phyloP scores from a whole-genome alignment of 257 asterid species.

The Solanum sitiens region DNA sequence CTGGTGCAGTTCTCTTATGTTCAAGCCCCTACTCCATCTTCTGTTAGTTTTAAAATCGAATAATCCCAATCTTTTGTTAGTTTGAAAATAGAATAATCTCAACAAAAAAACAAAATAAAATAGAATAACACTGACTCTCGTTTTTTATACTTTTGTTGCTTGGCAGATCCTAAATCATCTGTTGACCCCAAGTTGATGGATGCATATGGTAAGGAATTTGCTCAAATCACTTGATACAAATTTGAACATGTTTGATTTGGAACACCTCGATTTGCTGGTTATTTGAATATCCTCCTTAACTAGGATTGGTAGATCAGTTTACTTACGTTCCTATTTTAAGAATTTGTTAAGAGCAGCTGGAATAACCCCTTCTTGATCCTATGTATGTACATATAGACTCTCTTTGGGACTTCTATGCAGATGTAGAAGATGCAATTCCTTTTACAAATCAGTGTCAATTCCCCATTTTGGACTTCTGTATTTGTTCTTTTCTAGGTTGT shows the following conservation, averaged over 20 bases:
- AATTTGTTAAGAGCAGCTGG: not conserved
- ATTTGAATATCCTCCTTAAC: not conserved
- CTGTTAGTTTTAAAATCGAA: not conserved
- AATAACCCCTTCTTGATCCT: not conserved
- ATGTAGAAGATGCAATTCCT: not conserved
- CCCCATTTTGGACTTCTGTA: not conserved
- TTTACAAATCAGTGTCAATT: not conserved
- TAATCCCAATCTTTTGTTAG: not conserved
- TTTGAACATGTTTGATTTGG: not conserved
- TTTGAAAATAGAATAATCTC: not conserved
- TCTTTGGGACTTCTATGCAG: not conserved
- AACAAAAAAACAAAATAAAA: not conserved
- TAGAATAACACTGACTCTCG: not conserved
- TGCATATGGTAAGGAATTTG: slow-evolving; percentile 53
- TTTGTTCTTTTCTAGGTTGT: not conserved
- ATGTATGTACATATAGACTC: not conserved
- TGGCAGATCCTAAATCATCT: slow-evolving; percentile 73
- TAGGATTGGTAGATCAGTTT: not conserved
- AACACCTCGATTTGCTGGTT: not conserved
- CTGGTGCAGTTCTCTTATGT: not conserved
- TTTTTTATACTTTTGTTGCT: slow-evolving; percentile 8
- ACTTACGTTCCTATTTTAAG: not conserved
- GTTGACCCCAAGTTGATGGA: slow-evolving; percentile 74
- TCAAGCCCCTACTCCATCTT: not conserved
- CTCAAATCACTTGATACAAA: not conserved